Evolutionary conservation across 179 eudicot species (phyloP), one percentile per base, ranked within the genome.

Genomic region (Pouteria campechiana): DNA sequence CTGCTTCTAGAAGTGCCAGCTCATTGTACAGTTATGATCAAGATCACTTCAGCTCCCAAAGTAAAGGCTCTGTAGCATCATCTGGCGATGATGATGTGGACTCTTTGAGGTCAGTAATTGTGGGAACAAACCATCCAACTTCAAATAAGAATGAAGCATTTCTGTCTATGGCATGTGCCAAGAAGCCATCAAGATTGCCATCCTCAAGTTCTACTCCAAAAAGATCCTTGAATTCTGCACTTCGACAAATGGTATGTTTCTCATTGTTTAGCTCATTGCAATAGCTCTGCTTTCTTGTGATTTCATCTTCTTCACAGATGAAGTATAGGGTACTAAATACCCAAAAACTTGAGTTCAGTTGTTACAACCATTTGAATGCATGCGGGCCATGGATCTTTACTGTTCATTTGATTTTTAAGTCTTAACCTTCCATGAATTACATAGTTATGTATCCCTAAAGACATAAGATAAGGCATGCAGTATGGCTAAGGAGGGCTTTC

Each of bases 11-110:
- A 71, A 87, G 96, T 58, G 73, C 61, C 38, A 50, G 83, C 63
- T 86, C 98, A 40, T 73, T 79, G 7, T 65, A 76, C 63, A 76
- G 93, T 76, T 83, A 76, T 63, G 97, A 88, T 13, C 69, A 78
- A 33, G 94, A 79, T 25, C 64, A 51, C 45, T 43, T 68, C 42
- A 76, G 87, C 68, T 60, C 81, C 41, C 63, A 68, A 50, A 74
- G 93, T 55, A 90, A 63, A 75, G 92, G 83, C 41, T 86, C 96
- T 53, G 54, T 79, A 52, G 88, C 69, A 43, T 90, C 96, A 2
- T 86, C 94, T 48, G 94, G 81, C 42, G 99, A 92, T 57, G 96
- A 87, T 77, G 96, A 87, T 41, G 56, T 65, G 22, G 96, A 92
- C 50, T 82, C 96, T 32, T 37, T 78, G 54, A 76, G 55, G 31